These are phyloP conservation scores for Rhizomucor miehei DNA, from an alignment of 371 early-diverging fungal species.

Conservation along the genomic window DNA sequence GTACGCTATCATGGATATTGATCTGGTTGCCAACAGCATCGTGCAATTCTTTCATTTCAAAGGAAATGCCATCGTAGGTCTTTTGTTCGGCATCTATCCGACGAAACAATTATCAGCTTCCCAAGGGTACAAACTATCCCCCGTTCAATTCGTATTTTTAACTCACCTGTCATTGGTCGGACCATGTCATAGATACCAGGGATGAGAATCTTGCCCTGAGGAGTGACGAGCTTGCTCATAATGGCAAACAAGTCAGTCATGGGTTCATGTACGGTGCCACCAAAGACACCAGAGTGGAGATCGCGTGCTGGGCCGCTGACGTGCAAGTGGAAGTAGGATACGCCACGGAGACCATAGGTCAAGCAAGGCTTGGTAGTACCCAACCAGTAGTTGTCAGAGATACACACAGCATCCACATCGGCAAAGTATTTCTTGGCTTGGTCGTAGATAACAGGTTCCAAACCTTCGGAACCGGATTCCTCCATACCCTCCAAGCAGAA, in stretches of 20 bases:
- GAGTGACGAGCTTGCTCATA: constrained; percentile 82
- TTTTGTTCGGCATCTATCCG: constrained; percentile 66
- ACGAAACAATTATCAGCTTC: not conserved
- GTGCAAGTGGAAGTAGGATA: constrained; percentile 82
- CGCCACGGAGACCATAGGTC: constrained; percentile 96
- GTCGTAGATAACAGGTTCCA: constrained; percentile 82
- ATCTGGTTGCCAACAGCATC: constrained; percentile 76
- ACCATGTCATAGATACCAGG: constrained; percentile 94
- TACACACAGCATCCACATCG: constrained; percentile 92
- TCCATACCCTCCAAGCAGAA: constrained; percentile 98
- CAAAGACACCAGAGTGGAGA: constrained; percentile 97
- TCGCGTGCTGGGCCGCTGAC: constrained; percentile 85
- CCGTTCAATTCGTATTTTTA: not conserved
- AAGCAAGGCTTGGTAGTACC: constrained; percentile 94
- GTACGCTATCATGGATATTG: constrained; percentile 74
- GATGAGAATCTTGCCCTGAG: constrained; percentile 86
- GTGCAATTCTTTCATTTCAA: constrained; percentile 77
- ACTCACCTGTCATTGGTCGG: constrained; percentile 71
- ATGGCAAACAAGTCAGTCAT: constrained; percentile 90
- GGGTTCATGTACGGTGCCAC: constrained; percentile 96
- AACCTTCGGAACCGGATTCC: constrained; percentile 86
- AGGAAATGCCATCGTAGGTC: constrained; percentile 83
- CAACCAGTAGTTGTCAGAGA: constrained; percentile 97
- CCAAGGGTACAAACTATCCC: not conserved
- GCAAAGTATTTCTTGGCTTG: constrained; percentile 88